These are phyloP conservation scores for Ganoderma boninense DNA, from an alignment of 1,284 basidiomycete genomes.

Conservation along the genomic window DNA sequence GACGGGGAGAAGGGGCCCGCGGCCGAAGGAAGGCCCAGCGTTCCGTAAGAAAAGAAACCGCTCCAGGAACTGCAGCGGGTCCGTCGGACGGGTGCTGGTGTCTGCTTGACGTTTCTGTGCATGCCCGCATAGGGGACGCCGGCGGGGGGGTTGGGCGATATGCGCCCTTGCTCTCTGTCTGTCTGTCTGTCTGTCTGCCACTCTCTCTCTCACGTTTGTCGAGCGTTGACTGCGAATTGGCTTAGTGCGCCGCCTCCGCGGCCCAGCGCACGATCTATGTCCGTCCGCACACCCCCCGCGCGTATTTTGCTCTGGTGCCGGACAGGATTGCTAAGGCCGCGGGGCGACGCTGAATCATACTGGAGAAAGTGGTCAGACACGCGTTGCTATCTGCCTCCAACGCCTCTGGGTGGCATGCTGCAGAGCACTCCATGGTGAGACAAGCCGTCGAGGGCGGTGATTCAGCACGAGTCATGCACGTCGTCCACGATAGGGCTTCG, in stretches of 20 bases:
- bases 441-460: not conserved
- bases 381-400: not conserved
- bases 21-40: not conserved
- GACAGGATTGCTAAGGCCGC: conserved; percentile 6
- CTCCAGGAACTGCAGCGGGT: not conserved
- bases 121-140: not conserved
- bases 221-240: not conserved
- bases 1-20: not conserved
- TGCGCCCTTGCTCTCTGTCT: not conserved
- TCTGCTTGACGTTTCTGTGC: not conserved
- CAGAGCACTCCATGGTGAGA: not conserved
- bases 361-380: not conserved
- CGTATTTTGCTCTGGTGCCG: not conserved
- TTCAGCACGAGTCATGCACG: not conserved
- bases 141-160: not conserved
- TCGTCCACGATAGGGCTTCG: not conserved
- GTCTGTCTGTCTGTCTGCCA: no score
- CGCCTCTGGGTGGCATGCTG: not conserved
- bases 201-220: conserved; percentile 6
- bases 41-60: not conserved
- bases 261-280: not conserved
- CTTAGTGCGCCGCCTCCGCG: conserved; percentile 1
- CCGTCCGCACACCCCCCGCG: not conserved
- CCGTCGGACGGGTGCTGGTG: not conserved
- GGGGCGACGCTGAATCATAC: not conserved